Base-by-base conservation (phyloP, 1,284 basidiomycete species). In the Cutaneotrichosporon daszewskae region DNA sequence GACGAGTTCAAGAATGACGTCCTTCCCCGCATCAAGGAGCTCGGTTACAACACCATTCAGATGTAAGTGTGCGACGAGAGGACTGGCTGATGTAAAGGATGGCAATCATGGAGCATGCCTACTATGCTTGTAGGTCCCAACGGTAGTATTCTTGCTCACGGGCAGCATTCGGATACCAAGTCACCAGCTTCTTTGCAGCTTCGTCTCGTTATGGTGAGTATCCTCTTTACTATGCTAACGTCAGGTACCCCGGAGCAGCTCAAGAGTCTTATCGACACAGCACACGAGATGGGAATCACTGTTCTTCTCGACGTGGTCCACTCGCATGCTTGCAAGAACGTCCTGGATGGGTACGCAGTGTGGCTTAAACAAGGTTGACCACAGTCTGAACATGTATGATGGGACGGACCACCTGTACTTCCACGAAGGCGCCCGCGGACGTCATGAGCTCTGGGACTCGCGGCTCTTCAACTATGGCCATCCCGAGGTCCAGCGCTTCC, bases 101-200 rank as follows among this genome's bases (percentile, higher is more conserved):
- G 91, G 91, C 87, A 6, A 77, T 96, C 55, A 92, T 96, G 87
- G 91, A 97, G 67, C 94, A 98, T 60, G 87, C 92, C 4, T 98
- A 98, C 72, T 98, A 98, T 72, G 94, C 94, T 51, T 94, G 87
- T 89, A 55, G n/a, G n/a, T n/a, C n/a, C n/a, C n/a, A n/a, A n/a
- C n/a, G n/a, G n/a, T n/a, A 61, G 85, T 74, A 1, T 13, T 31
- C 29, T 31, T 43, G 45, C 53, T 49, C 16, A 47, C 44, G 16
- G 4, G 8, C 54, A 85, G 90, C 91, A 2, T 98, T 98, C 62
- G 94, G 94, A 13, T 98, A 98, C 70, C 94, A 98, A 72, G 83
- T 98, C 10, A 96, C 91, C 23, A 92, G 80, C 70, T 97, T 97
- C 76, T 98, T 98, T 62, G 90, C 94, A n/a, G 86, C 86, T 9